A percentile compares a stretch with the other conserved stretches of the same genome.
Conservation (phyloP, 1,139 yeast species). For the Geotrichum carabidarum region DNA sequence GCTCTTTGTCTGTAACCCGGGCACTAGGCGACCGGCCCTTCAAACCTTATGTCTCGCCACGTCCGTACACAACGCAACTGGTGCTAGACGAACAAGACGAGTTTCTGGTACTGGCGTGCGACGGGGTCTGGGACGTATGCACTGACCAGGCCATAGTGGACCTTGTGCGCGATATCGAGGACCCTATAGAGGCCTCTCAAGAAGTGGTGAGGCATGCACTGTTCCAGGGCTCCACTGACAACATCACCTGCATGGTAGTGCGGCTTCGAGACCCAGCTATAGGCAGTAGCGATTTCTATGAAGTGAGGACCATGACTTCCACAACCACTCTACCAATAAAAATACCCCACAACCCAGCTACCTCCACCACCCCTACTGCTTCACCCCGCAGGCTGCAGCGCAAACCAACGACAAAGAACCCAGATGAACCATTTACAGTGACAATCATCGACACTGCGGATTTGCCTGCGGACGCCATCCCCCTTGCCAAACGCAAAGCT, state of each 20-base stretch:
- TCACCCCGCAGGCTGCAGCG: neutral
- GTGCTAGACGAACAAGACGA: constrained; percentile 45
- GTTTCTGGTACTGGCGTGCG: constrained; percentile 80
- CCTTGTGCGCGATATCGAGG: constrained; percentile 47
- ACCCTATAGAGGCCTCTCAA: constrained; percentile 61
- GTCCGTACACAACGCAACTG: constrained; percentile 62
- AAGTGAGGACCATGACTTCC: neutral
- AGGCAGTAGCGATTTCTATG: neutral
- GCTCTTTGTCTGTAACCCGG: constrained; percentile 80
- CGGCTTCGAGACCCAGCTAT: constrained; percentile 25
- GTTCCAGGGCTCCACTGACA: constrained; percentile 69
- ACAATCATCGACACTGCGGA: neutral
- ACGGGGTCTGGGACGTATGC: constrained; percentile 90
- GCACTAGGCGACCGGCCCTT: constrained; percentile 81
- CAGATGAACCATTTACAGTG: neutral
- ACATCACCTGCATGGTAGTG: constrained; percentile 78
- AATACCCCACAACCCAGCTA: neutral
- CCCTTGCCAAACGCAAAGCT: neutral
- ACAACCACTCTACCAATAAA: neutral
- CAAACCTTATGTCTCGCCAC: constrained; percentile 70
- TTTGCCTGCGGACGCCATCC: neutral
- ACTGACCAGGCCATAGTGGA: constrained; percentile 73
- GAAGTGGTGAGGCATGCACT: constrained; percentile 64
- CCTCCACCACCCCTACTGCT: neutral
- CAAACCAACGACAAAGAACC: too few species aligned